These are phyloP conservation scores for Chrysoporthe puriensis DNA, from an alignment of 2,329 filamentous ascomycete species.

Conservation along the genomic window DNA sequence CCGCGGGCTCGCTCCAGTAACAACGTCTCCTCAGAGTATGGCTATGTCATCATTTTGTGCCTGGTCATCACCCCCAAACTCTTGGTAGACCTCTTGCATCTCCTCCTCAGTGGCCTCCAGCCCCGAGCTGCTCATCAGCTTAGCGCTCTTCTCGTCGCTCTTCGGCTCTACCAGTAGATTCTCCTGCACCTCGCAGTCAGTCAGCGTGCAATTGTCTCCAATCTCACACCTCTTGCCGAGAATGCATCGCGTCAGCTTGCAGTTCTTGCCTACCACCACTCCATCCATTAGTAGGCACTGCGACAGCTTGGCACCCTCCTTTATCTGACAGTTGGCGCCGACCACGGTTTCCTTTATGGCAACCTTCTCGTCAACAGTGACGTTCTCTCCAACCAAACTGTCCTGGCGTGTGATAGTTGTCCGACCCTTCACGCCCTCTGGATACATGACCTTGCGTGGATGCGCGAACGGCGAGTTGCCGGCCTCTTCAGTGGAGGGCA, in stretches of 20 bases:
- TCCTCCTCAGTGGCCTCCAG: slow-evolving; percentile 67
- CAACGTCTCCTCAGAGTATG: slow-evolving; percentile 11
- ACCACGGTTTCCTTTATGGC: slow-evolving; percentile 93
- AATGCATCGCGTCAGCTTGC: slow-evolving; percentile 85
- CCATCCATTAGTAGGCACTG: slow-evolving; percentile 93
- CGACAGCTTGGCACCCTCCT: slow-evolving; percentile 81
- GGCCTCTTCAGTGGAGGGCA: slow-evolving; percentile 70
- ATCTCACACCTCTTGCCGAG: slow-evolving; percentile 80
- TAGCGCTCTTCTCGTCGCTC: slow-evolving; percentile 69
- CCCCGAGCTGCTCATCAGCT: slow-evolving; percentile 69
- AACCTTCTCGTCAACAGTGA: slow-evolving; percentile 83
- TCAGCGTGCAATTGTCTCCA: slow-evolving; percentile 79
- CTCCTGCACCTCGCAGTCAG: slow-evolving; percentile 91
- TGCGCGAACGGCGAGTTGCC: slow-evolving; percentile 77
- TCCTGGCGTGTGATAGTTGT: slow-evolving; percentile 84
- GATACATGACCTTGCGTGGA: slow-evolving; percentile 77
- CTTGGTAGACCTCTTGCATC: slow-evolving; percentile 56
- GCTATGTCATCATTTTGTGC: slow-evolving; percentile 17
- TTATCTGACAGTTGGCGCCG: slow-evolving; percentile 84
- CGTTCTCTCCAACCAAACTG: slow-evolving; percentile 84
- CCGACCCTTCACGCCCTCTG: slow-evolving; percentile 76
- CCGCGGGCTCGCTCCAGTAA: background rate
- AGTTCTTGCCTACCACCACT: slow-evolving; percentile 80
- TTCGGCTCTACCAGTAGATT: slow-evolving; percentile 82
- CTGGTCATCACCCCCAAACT: slow-evolving; percentile 30